phyloP scores from a whole-genome alignment of 2,329 filamentous ascomycete species.

The Pseudogymnoascus destructans region DNA sequence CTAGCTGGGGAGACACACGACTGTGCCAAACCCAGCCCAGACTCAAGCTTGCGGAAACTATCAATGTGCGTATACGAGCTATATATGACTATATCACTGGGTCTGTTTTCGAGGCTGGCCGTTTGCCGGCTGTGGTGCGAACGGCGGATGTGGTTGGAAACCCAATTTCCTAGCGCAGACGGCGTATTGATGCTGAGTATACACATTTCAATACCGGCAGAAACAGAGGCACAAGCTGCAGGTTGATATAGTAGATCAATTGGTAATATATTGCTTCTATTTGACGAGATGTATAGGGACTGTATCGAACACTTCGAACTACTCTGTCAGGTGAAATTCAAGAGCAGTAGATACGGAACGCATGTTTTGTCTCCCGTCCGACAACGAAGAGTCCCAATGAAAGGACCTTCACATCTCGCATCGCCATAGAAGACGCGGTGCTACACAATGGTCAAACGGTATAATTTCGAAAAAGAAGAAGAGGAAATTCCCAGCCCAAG shows the following conservation, averaged over 20 bases:
- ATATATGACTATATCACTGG: neutral
- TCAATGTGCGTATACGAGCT: neutral
- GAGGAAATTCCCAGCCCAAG: slow-evolving; percentile 17
- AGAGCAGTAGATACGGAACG: slow-evolving; percentile 83
- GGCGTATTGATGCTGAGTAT: neutral
- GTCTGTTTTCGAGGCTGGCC: neutral
- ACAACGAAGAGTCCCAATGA: slow-evolving; percentile 40
- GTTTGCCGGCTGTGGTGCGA: slow-evolving; percentile 11
- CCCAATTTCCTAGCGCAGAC: slow-evolving; percentile 10
- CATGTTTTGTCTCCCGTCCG: slow-evolving; percentile 51
- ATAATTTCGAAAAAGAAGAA: slow-evolving; percentile 23
- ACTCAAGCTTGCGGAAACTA: neutral
- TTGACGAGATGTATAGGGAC: neutral
- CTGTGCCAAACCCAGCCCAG: neutral
- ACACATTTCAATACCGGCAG: neutral
- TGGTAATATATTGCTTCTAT: neutral
- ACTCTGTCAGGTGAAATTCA: slow-evolving; percentile 36
- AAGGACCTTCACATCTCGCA: slow-evolving; percentile 32
- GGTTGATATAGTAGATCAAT: neutral
- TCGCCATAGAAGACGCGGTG: slow-evolving; percentile 25
- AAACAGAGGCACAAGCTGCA: neutral
- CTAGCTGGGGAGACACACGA: no score
- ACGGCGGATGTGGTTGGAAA: slow-evolving; percentile 13
- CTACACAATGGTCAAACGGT: slow-evolving; percentile 30
- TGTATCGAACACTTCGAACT: slow-evolving; percentile 11